Conservation (phyloP, 305 asterid genomes). For the Rubia peregrina region DNA sequence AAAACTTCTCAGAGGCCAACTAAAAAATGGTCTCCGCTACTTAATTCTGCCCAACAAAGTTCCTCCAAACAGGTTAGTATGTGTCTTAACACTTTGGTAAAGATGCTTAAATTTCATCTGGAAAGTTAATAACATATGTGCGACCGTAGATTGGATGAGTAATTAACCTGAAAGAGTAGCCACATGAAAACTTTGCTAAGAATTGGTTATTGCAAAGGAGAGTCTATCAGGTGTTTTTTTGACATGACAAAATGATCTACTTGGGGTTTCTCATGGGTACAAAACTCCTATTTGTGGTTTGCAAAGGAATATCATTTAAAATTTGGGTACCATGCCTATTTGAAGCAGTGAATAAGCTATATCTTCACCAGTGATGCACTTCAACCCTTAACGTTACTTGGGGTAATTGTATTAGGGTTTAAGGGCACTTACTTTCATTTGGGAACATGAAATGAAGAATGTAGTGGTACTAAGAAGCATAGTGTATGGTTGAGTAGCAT, state of each 20-base stretch:
- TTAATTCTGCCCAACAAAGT: slow-evolving; percentile 92
- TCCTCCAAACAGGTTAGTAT: slow-evolving; percentile 78
- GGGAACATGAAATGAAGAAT: background rate
- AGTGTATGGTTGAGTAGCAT: no score
- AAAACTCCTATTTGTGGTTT: background rate
- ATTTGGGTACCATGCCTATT: no score
- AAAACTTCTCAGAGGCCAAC: slow-evolving; percentile 81
- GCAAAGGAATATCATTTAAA: no score
- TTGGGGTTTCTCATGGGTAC: background rate
- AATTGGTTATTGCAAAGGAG: background rate
- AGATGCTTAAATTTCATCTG: background rate
- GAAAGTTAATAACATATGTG: background rate
- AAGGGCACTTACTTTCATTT: background rate
- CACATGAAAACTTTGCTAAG: background rate
- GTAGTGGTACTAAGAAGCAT: background rate
- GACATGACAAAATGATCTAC: background rate
- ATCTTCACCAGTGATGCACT: background rate
- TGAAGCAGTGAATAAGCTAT: background rate
- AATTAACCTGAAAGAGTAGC: slow-evolving; percentile 1
- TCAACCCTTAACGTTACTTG: background rate
- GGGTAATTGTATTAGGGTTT: background rate
- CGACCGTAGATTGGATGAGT: background rate
- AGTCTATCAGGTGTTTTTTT: background rate
- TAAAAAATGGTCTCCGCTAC: slow-evolving; percentile 90
- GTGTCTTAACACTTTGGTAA: slow-evolving; percentile 8